Base-by-base conservation (phyloP, 2,329 filamentous ascomycete genomes). In the Fusarium coffeatum region DNA sequence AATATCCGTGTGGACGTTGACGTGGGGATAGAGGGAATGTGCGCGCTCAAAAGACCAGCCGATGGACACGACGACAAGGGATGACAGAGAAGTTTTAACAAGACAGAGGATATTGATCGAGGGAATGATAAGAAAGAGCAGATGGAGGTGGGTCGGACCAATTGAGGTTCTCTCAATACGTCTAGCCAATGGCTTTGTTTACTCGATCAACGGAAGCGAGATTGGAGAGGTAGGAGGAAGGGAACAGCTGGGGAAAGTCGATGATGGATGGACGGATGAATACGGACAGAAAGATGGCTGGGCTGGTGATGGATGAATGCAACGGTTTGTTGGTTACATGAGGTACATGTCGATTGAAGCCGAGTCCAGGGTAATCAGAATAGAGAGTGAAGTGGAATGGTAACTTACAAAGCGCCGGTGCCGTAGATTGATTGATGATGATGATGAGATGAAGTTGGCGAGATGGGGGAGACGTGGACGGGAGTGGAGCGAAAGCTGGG, bases 131-230 rank as follows among this genome's bases (percentile, higher is more conserved):
- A 55, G 47, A 45, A 64, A 51, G 34, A 34, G 63, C 55, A 56
- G 59, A 65, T 45, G 43, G 56, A 49, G 64, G 72, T 73, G 72
- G 69, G 59, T 64, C 69, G 47, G 41, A 50, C 58, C 74, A 76
- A 76, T 77, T 75, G 76, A 78, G 64, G 72, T 69, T 73, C 64
- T 73, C 70, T 23, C 60, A 61, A 73, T 64, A 62, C 69, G 40
- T 61, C 71, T 61, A 65, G 74, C 79, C 78, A 80, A 80, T 80
- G 73, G 74, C 71, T 79, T 80, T 81, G 78, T 80, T 80, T 80
- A 80, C 77, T 73, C 76, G 69, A 47, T 23, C 51, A 50, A 59
- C 41, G 40, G 46, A 49, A 57, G 41, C 61, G 53, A 64, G 41
- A 47, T 46, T 53, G 46, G 32, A 25, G 30, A 25, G 28, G 34